Evolutionary conservation across 2,329 filamentous ascomycete species (phyloP), one percentile per base, ranked within the genome.

Genomic region (Neurospora crassa): DNA sequence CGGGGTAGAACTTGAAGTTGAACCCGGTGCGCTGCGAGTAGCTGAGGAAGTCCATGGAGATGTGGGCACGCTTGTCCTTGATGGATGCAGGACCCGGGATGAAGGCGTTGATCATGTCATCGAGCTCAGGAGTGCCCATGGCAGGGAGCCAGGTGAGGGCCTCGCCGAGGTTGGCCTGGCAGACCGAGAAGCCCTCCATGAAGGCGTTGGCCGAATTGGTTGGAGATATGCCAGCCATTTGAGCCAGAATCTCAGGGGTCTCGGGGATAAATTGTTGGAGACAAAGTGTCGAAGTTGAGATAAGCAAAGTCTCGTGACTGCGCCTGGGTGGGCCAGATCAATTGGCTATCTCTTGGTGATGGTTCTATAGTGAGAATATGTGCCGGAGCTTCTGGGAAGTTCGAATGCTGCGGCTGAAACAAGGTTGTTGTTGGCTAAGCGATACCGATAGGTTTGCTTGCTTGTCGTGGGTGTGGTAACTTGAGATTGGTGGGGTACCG

Each of bases 61-160:
- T 81, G 67, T 82, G 79, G 69, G 86, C 84, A 40, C 87, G 84
- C 84, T 90, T 90, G 76, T 89, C 87, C 76, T 84, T 81, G 76
- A 87, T 84, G 37, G 85, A 82, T 69, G 81, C 83, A 68, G 84
- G 77, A 68, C 87, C 86, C 67, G 85, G 80, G 68, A 90, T 79
- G 78, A 89, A 89, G 73, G 84, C 83, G 78, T 88, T 81, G 76
- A 91, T 84, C 78, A 90, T 80, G 70, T 85, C 81, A 76, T 90
- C 87, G 70, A 90, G 84, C 79, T 92, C 85, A 80, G 86, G 76
- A 73, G 86, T 83, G 78, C 90, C 82, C 80, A 93, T 82, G 76
- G 90, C 81, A 82, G 92, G 86, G 79, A 89, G 80, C 85, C 93
- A 89, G 80, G 93, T 83, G 71, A 90, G 82, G 73, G 85, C 80